Conservation (phyloP, 805 yeast genomes). For the Wickerhamomyces chambardii region DNA sequence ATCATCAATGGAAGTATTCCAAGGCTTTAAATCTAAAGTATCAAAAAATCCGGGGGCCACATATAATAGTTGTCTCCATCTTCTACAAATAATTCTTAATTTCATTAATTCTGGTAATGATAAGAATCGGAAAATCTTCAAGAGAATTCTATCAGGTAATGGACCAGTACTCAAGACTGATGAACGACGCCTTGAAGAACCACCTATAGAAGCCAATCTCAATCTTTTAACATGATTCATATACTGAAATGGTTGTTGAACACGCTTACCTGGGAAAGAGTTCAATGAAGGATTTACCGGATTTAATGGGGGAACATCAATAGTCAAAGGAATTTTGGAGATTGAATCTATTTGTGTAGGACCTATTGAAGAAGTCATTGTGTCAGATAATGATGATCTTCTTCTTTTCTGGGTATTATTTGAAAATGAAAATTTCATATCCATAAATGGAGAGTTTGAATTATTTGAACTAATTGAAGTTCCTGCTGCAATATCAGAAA, state of each 20-base stretch:
- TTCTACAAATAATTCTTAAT: conserved; percentile 44
- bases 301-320: conserved; percentile 30
- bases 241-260: conserved; percentile 33
- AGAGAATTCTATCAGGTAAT: conserved; percentile 50
- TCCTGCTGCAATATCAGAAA: neutral
- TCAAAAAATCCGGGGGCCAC: conserved; percentile 45
- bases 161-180: conserved; percentile 49
- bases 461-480: neutral
- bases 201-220: conserved; percentile 34
- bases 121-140: conserved; percentile 42
- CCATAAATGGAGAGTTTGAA: neutral
- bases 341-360: neutral
- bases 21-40: conserved; percentile 47
- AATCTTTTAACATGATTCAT: conserved; percentile 46
- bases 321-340: conserved; percentile 9
- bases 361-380: neutral
- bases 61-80: conserved; percentile 61
- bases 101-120: conserved; percentile 54
- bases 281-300: conserved; percentile 26
- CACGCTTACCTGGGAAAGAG: conserved; percentile 20
- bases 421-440: neutral
- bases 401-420: conserved; percentile 1
- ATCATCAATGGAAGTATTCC: conserved; percentile 56
- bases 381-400: conserved; percentile 8
- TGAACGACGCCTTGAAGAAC: conserved; percentile 38